These are phyloP conservation scores for Piedraia hortae DNA, from an alignment of 2,329 filamentous ascomycete species.

Conservation along the genomic window DNA sequence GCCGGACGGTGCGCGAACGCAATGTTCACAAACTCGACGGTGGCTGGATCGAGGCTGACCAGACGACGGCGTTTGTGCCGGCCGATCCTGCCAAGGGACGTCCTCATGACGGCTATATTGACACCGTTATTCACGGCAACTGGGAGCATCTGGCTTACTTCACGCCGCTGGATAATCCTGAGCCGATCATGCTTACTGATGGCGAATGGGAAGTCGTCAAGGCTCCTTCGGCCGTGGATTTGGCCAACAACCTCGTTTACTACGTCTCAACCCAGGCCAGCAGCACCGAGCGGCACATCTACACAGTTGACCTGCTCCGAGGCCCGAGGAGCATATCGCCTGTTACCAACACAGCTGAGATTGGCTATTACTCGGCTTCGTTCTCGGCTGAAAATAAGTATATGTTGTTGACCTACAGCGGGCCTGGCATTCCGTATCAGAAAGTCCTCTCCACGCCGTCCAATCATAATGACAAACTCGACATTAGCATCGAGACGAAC, in stretches of 20 bases:
- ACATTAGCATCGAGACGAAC: conserved; percentile 57
- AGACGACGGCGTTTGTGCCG: conserved; percentile 63
- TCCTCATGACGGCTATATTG: conserved; percentile 67
- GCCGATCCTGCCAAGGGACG: conserved; percentile 45
- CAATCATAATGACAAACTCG: conserved; percentile 28
- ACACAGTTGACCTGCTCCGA: conserved; percentile 65
- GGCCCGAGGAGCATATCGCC: conserved; percentile 31
- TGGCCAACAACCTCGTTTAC: conserved; percentile 69
- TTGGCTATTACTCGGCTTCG: conserved; percentile 56
- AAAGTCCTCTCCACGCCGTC: conserved; percentile 36
- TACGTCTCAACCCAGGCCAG: conserved; percentile 69
- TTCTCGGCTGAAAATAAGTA: conserved; percentile 68
- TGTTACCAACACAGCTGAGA: conserved; percentile 42
- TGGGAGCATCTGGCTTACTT: conserved; percentile 89
- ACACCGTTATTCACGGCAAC: conserved; percentile 62
- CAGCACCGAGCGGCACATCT: conserved; percentile 72
- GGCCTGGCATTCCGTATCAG: conserved; percentile 72
- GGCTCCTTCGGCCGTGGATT: conserved; percentile 59
- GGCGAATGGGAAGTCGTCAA: conserved; percentile 80
- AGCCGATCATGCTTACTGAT: conserved; percentile 65
- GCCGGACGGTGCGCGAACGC: conserved; percentile 50
- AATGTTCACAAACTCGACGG: conserved; percentile 70
- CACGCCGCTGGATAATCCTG: conserved; percentile 52
- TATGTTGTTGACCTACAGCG: conserved; percentile 56
- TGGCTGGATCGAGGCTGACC: conserved; percentile 88